These are phyloP conservation scores for Gossypium raimondii DNA, from an alignment of 345 rosid genomes.

Conservation along the genomic window DNA sequence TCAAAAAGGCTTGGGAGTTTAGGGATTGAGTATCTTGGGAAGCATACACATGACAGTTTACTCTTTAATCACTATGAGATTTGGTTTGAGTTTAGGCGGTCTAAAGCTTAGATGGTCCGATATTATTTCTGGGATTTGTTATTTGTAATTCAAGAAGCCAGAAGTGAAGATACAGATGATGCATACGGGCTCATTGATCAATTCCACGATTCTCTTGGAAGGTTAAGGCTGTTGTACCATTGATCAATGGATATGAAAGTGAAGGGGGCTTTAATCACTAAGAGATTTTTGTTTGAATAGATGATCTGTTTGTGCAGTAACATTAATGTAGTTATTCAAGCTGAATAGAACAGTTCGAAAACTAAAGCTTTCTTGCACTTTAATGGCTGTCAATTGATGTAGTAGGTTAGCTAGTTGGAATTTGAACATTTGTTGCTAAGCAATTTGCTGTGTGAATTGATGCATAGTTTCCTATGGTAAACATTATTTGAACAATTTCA, in stretches of 20 bases:
- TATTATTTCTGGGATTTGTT: slow-evolving; percentile 4
- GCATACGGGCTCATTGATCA: background rate
- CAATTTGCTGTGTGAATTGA: background rate
- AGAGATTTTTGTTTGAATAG: background rate
- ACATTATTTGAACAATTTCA: background rate
- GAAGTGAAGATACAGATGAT: background rate
- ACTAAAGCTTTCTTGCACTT: background rate
- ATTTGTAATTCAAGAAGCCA: background rate
- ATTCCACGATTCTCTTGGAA: background rate
- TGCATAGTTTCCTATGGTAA: background rate
- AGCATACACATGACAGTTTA: slow-evolving; percentile 80
- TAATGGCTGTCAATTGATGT: background rate
- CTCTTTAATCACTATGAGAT: slow-evolving; percentile 93
- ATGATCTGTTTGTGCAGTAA: background rate
- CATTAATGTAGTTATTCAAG: background rate
- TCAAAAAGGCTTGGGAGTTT: slow-evolving; percentile 56
- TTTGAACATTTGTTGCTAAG: background rate
- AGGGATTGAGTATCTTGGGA: slow-evolving; percentile 76
- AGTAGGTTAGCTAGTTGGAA: background rate
- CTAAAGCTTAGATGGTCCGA: slow-evolving; percentile 33
- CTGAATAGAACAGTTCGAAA: background rate
- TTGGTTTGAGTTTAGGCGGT: slow-evolving; percentile 78
- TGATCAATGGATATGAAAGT: background rate
- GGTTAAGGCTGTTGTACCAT: slow-evolving; percentile 7
- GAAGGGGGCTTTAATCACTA: background rate